phyloP scores from a whole-genome alignment of 2,329 filamentous ascomycete species.

The Trematosphaeria pertusa region DNA sequence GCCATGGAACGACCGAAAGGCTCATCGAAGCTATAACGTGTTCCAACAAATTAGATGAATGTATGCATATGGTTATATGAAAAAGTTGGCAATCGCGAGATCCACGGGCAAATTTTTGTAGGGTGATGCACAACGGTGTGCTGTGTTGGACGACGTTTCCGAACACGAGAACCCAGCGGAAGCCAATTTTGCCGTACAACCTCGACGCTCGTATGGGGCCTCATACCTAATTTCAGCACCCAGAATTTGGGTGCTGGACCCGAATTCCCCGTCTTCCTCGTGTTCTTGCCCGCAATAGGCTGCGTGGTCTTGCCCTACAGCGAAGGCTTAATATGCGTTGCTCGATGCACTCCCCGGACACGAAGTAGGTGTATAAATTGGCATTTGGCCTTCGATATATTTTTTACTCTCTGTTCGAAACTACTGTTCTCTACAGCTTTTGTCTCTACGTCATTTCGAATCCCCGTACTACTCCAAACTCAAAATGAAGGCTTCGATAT shows the following conservation, averaged over 20 bases:
- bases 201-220: background rate
- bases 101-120: background rate
- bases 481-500: slow-evolving; percentile 16
- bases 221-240: background rate
- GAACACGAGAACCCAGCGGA: background rate
- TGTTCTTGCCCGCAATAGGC: background rate
- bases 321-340: too few relatives aligned
- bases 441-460: too few relatives aligned
- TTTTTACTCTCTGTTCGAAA: too few relatives aligned
- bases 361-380: too few relatives aligned
- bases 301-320: too few relatives aligned
- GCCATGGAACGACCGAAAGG: slow-evolving; percentile 55
- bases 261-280: background rate
- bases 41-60: background rate
- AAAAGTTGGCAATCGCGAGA: background rate
- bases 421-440: too few relatives aligned
- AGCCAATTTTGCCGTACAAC: background rate
- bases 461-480: too few relatives aligned
- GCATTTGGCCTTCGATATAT: too few relatives aligned
- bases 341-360: too few relatives aligned
- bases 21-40: slow-evolving; percentile 52
- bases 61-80: background rate
- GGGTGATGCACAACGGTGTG: background rate
- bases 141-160: too few relatives aligned
- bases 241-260: too few relatives aligned